Percentiles rank a stretch among this genome's conserved stretches.
phyloP scores from a whole-genome alignment of 108 stramenopile species.

The Cyclostephanos invisitatus region DNA sequence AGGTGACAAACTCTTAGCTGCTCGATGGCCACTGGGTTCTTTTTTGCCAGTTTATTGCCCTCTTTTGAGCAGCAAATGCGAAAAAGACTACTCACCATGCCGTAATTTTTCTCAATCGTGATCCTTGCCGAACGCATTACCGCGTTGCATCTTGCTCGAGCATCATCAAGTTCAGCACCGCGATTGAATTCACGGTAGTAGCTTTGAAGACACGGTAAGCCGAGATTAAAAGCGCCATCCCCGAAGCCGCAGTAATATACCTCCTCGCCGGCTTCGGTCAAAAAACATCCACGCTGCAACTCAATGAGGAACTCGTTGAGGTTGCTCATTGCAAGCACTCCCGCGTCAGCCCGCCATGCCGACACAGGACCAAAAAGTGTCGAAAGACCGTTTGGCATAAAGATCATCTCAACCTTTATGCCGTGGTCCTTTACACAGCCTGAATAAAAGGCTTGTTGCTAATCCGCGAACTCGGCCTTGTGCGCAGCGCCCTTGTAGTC shows the following conservation, averaged over 20 bases:
- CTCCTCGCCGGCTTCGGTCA: background rate
- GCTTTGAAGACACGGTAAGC: background rate
- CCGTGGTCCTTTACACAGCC: conserved; percentile 27
- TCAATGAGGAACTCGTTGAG: background rate
- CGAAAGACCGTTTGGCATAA: conserved; percentile 23
- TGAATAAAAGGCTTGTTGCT: conserved; percentile 18
- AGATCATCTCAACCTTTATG: conserved; percentile 22
- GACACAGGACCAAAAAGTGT: conserved; percentile 30
- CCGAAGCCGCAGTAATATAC: background rate
- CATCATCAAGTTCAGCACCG: background rate
- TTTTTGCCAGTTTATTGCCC: no score
- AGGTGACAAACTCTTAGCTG: no score
- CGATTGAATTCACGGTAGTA: no score
- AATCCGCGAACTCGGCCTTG: no score
- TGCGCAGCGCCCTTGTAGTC: conserved; percentile 19
- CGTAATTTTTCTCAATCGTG: conserved; percentile 12
- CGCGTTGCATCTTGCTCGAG: background rate
- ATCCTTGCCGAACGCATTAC: background rate
- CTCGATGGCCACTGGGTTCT: conserved; percentile 11
- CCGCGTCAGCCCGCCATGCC: background rate
- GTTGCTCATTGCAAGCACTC: conserved; percentile 1
- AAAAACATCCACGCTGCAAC: background rate
- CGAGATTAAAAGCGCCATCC: background rate
- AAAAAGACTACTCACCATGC: background rate
- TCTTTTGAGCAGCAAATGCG: background rate